Percentiles rank a stretch among this genome's conserved stretches.
These are phyloP conservation scores for Phytophthora crassamura DNA, from an alignment of 352 stramenopile genomes.

Conservation along the genomic window DNA sequence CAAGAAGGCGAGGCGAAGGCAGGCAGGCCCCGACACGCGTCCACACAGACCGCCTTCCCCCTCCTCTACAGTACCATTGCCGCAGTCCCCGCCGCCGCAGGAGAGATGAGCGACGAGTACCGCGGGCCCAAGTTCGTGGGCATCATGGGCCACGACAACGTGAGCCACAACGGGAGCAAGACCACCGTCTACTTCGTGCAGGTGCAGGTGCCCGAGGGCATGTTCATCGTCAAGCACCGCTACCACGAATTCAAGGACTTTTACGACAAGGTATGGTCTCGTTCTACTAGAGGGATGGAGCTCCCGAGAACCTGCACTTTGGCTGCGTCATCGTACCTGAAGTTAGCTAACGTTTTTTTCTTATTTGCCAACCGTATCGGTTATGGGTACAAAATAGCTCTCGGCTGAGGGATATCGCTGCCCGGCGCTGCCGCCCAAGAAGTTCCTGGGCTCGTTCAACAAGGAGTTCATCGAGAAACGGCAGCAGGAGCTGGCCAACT, in stretches of 20 bases:
- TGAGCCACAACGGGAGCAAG: slow-evolving; percentile 89
- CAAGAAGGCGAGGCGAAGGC: slow-evolving; percentile 28
- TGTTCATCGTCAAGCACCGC: slow-evolving; percentile 84
- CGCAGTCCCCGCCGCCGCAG: not conserved
- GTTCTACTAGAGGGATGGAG: not conserved
- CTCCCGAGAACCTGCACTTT: slow-evolving; percentile 12
- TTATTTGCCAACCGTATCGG: slow-evolving; percentile 7
- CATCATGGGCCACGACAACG: slow-evolving; percentile 89
- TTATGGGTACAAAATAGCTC: slow-evolving; percentile 48
- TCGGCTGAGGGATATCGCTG: slow-evolving; percentile 75
- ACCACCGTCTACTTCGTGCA: slow-evolving; percentile 89
- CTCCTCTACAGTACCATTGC: too few relatives aligned
- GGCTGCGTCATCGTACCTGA: too few relatives aligned
- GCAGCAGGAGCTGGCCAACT: slow-evolving; percentile 88
- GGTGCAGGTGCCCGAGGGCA: slow-evolving; percentile 75
- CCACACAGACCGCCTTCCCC: not conserved
- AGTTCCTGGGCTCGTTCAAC: slow-evolving; percentile 91
- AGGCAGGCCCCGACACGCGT: too few relatives aligned
- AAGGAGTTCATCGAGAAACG: slow-evolving; percentile 92
- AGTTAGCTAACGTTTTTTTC: not conserved
- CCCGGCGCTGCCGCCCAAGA: slow-evolving; percentile 86
- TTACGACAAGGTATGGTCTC: slow-evolving; percentile 75
- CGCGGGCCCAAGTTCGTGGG: slow-evolving; percentile 80
- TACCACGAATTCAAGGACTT: slow-evolving; percentile 92
- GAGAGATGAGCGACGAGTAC: slow-evolving; percentile 54